A percentile compares a stretch with the other conserved stretches of the same genome.
Conservation (phyloP, 2,329 filamentous ascomycete genomes). For the Metarhizium humberi region DNA sequence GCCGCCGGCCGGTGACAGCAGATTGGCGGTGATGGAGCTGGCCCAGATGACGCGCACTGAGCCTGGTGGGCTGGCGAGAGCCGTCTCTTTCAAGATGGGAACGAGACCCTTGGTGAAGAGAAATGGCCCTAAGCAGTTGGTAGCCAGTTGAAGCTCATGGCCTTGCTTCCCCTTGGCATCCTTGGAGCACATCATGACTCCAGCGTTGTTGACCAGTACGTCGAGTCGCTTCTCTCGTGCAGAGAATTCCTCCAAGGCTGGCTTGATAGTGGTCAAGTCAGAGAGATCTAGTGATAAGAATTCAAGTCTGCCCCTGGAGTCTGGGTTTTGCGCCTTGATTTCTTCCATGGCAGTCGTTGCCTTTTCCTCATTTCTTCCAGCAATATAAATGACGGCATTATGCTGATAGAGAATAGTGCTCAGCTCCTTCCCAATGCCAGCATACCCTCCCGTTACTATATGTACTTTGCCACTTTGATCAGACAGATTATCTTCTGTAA, state of each 20-base stretch:
- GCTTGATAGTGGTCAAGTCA: conserved; percentile 26
- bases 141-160: conserved; percentile 26
- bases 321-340: conserved; percentile 27
- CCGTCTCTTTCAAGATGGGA: conserved; percentile 4
- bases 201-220: conserved; percentile 36
- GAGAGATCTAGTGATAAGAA: conserved; percentile 37
- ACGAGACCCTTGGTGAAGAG: conserved; percentile 3
- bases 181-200: conserved; percentile 30
- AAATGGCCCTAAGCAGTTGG: conserved; percentile 4
- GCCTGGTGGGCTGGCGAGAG: neutral
- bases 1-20: neutral
- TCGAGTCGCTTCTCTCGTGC: conserved; percentile 23
- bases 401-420: conserved; percentile 42
- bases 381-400: conserved; percentile 47
- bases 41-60: conserved; percentile 6
- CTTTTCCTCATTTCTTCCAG: conserved; percentile 37
- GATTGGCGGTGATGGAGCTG: conserved; percentile 1
- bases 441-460: conserved; percentile 38
- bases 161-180: conserved; percentile 30
- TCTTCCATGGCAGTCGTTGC: conserved; percentile 32
- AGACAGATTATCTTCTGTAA: conserved; percentile 5
- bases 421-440: conserved; percentile 41
- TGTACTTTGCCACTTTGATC: conserved; percentile 25
- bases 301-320: conserved; percentile 28
- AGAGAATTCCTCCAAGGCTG: conserved; percentile 22